phyloP scores from a whole-genome alignment of 192 early-diverging fungal genomes.

The Gryganskiella cystojenkinii region DNA sequence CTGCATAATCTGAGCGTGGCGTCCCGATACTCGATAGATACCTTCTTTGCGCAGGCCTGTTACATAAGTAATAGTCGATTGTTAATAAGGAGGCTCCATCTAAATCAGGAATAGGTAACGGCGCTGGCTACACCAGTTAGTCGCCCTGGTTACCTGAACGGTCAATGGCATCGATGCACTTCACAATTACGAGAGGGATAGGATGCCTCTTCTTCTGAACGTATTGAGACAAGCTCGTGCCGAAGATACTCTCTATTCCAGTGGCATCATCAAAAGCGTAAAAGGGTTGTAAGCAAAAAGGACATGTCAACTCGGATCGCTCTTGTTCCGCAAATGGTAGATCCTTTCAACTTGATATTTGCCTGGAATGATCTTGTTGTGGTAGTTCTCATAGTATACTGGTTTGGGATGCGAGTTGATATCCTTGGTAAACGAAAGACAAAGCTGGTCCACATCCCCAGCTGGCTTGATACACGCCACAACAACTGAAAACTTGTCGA shows the following conservation, averaged over 20 bases:
- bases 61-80: neutral
- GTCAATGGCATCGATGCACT: slow-evolving; percentile 43
- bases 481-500: slow-evolving; percentile 22
- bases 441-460: slow-evolving; percentile 41
- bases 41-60: slow-evolving; percentile 34
- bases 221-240: slow-evolving; percentile 26
- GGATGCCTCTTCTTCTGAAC: slow-evolving; percentile 26
- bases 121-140: too few species aligned
- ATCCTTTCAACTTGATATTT: too few species aligned
- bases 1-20: slow-evolving; percentile 46
- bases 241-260: slow-evolving; percentile 34
- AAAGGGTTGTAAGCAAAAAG: neutral
- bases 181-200: slow-evolving; percentile 41
- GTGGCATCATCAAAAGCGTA: neutral
- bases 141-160: slow-evolving; percentile 38
- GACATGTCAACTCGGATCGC: too few species aligned
- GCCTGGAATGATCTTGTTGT: slow-evolving; percentile 30
- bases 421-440: slow-evolving; percentile 31
- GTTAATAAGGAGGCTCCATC: too few species aligned
- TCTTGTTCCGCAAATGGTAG: too few species aligned
- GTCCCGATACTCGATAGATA: slow-evolving; percentile 47
- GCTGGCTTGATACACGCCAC: slow-evolving; percentile 38
- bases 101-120: too few species aligned
- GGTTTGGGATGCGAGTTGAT: slow-evolving; percentile 42
- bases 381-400: slow-evolving; percentile 35